These are phyloP conservation scores for Blattamonas nauphoetae DNA, from an alignment of 78 protist species.

Conservation along the genomic window DNA sequence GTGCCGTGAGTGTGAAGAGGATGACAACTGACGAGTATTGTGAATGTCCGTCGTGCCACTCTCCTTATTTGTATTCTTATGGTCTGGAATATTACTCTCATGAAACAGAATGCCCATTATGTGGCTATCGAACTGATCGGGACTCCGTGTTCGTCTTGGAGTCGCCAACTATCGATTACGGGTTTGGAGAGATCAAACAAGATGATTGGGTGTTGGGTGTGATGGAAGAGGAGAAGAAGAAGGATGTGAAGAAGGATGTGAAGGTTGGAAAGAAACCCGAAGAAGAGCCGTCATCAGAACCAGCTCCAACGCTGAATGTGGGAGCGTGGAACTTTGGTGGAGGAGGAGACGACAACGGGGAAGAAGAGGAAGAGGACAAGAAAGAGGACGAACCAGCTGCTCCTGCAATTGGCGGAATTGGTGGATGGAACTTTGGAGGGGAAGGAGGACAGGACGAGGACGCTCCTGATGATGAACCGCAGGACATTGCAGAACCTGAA, in stretches of 20 bases:
- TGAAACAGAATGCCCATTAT: neutral
- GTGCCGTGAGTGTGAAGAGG: neutral
- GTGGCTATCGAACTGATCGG: neutral
- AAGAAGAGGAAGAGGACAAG: neutral
- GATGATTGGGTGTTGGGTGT: neutral
- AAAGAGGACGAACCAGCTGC: neutral
- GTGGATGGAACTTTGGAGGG: too few relatives aligned
- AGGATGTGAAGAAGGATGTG: neutral
- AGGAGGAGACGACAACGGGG: neutral
- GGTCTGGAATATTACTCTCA: neutral
- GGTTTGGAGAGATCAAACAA: neutral
- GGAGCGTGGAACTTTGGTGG: neutral
- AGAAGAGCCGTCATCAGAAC: neutral
- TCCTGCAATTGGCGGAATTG: too few relatives aligned
- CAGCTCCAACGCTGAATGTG: neutral
- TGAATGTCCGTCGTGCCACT: neutral
- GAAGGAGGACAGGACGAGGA: too few relatives aligned
- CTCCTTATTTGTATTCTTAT: neutral
- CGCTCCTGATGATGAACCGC: too few relatives aligned
- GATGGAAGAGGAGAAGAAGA: neutral
- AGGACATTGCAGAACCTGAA: too few relatives aligned
- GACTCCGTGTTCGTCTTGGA: neutral
- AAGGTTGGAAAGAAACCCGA: neutral
- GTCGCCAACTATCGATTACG: neutral
- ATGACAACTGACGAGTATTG: neutral